Evolutionary conservation across 495 filamentous ascomycete genomes (phyloP).

Genomic region (Penicillium samsonianum): DNA sequence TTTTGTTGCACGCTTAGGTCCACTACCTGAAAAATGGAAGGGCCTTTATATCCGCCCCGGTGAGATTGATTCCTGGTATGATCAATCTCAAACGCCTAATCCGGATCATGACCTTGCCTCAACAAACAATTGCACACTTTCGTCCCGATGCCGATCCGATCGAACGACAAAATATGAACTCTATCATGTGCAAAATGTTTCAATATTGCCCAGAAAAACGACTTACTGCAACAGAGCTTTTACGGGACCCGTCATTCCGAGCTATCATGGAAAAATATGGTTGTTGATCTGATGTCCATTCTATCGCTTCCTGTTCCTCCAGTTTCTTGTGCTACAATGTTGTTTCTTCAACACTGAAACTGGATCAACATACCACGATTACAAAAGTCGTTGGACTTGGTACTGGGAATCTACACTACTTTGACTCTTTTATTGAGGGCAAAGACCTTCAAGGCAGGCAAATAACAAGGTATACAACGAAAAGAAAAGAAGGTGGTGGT

Average conservation of each 20-base stretch:
- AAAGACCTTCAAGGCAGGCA: no score
- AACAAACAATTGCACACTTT: constrained; percentile 22
- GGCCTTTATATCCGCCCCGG: constrained; percentile 11
- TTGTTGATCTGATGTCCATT: constrained; percentile 8
- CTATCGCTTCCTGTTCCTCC: no score
- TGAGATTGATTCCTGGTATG: constrained; percentile 21
- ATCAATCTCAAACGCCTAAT: constrained; percentile 14
- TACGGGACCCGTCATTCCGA: constrained; percentile 27
- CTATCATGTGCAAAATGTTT: constrained; percentile 29
- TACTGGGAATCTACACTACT: no score
- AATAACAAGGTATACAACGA: no score
- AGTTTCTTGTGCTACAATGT: no score
- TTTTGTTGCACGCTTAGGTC: constrained; percentile 17
- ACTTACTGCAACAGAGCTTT: constrained; percentile 20
- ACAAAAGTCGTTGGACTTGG: no score
- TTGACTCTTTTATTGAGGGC: no score
- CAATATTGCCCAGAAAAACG: constrained; percentile 24
- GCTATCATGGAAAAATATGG: constrained; percentile 27
- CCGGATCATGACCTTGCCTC: constrained; percentile 16
- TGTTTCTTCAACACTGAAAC: no score
- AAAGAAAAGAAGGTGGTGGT: no score
- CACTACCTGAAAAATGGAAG: constrained; percentile 19
- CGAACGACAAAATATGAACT: constrained; percentile 23
- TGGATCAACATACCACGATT: no score
- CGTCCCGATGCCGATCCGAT: constrained; percentile 22